phyloP scores from a whole-genome alignment of 2,329 filamentous ascomycete species.

The Fusarium scirpi region DNA sequence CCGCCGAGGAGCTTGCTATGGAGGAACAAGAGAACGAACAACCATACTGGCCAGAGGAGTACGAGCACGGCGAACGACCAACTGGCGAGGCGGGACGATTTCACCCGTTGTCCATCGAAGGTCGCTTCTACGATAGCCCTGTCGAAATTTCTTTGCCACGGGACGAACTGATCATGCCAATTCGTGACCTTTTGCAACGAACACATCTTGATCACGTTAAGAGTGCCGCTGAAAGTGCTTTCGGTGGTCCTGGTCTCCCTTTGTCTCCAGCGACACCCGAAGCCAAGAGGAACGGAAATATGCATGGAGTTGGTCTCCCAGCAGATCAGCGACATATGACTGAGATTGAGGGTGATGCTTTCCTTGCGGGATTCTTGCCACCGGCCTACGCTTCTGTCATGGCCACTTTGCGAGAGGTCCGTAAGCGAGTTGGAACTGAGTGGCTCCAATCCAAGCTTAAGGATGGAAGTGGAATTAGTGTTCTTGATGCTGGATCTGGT shows the following conservation, averaged over 20 bases:
- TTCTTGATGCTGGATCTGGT: conserved; percentile 80
- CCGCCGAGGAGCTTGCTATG: conserved; percentile 53
- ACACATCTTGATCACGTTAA: conserved; percentile 80
- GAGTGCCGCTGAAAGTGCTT: conserved; percentile 76
- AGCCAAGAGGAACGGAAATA: conserved; percentile 66
- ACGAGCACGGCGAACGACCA: conserved; percentile 51
- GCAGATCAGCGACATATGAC: conserved; percentile 75
- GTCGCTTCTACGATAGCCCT: conserved; percentile 80
- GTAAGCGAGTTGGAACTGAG: conserved; percentile 75
- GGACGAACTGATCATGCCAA: conserved; percentile 75
- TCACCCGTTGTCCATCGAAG: conserved; percentile 79
- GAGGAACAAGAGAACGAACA: conserved; percentile 45
- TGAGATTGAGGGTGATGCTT: conserved; percentile 80
- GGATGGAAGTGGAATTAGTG: conserved; percentile 67
- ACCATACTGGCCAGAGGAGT: conserved; percentile 49
- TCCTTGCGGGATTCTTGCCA: conserved; percentile 76
- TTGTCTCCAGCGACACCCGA: conserved; percentile 79
- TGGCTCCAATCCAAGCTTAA: conserved; percentile 76
- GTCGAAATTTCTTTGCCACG: conserved; percentile 81
- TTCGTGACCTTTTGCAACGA: conserved; percentile 74
- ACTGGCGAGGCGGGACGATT: conserved; percentile 61
- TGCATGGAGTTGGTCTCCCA: conserved; percentile 73
- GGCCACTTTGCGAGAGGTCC: conserved; percentile 77
- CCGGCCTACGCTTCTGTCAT: conserved; percentile 76
- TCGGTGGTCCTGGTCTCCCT: conserved; percentile 82